Conservation (phyloP, 2,329 filamentous ascomycete genomes). For the Claviceps sp. region DNA sequence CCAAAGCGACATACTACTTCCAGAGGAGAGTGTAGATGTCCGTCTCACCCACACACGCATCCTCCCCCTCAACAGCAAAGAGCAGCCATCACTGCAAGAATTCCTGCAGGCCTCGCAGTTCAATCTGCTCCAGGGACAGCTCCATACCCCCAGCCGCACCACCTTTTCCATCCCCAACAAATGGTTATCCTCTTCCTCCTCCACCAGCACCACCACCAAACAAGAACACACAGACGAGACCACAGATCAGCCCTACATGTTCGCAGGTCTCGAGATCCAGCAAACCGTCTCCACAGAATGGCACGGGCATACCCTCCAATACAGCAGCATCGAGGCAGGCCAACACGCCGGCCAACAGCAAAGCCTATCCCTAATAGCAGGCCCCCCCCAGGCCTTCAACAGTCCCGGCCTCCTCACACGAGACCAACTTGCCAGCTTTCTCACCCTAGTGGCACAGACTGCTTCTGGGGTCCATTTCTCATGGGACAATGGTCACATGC, state of each 20-base stretch:
- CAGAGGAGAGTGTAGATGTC: conserved; percentile 32
- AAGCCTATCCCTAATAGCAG: conserved; percentile 29
- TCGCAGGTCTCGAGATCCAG: conserved; percentile 39
- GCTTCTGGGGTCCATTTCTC: conserved; percentile 20
- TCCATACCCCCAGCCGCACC: conserved; percentile 24
- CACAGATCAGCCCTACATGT: conserved; percentile 21
- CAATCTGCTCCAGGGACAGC: conserved; percentile 26
- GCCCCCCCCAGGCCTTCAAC: background rate
- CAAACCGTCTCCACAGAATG: conserved; percentile 30
- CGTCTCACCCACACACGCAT: conserved; percentile 27
- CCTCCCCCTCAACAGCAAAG: conserved; percentile 23
- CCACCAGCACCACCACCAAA: no score
- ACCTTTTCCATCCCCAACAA: conserved; percentile 18
- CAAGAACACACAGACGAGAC: background rate
- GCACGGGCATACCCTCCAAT: conserved; percentile 31
- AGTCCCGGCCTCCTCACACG: background rate
- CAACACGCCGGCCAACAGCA: conserved; percentile 36
- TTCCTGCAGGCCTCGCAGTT: conserved; percentile 34
- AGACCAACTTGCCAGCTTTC: conserved; percentile 8
- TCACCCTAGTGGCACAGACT: conserved; percentile 16
- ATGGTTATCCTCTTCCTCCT: conserved; percentile 4
- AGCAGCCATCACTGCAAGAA: conserved; percentile 22
- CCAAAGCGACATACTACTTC: conserved; percentile 32
- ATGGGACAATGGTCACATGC: conserved; percentile 20
- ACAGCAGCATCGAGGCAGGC: conserved; percentile 39